Base-by-base conservation (phyloP, 164 flowering plant genomes). In the Dillenia turbinata region DNA sequence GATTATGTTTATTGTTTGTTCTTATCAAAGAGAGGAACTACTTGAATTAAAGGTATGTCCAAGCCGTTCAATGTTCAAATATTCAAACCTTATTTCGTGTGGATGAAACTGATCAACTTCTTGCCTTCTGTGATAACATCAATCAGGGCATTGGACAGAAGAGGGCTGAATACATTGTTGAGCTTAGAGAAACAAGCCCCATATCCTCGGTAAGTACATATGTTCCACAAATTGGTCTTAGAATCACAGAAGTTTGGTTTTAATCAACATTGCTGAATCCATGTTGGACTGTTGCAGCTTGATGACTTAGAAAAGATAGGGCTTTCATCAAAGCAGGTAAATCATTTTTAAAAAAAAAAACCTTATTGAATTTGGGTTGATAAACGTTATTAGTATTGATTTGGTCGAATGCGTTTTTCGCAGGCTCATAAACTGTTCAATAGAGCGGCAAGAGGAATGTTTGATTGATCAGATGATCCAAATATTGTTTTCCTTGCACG, bases 301-400 rank as follows among this genome's bases (percentile, higher is more conserved):
- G 79, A 61, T 65, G 96, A 90, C 69, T 68, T 93, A 77, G 85
- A 88, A 84, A 88, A 90, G 71, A 78, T 87, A 49, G 97, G 98
- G 56, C 83, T 93, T 57, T 87, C 98, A 14, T 80, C 84, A 26
- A 93, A 88, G 72, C 96, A 93, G 89, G 96, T 89, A 72, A 40
- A 5, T 49, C 51, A 10, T 9, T 47, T 44, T 10, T 16, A 7
- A 7, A 13, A 43, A 13, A 12, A 49, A 56, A 24, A 12, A 3
- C 19, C 12, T 1, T 2, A 17, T 9, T 8, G 15, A 49, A 33
- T 52, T 10, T 40, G 26, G 24, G 10, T 22, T 33, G 6, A 48
- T 10, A 10, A 17, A 49, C 9, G 43, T 14, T 9, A 46, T 16
- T 17, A 8, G n/a, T 12, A 45, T 22, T 12, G 17, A 14, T 11